These are phyloP conservation scores for Fusarium sp. DNA, from an alignment of 2,329 filamentous ascomycete genomes.

Conservation along the genomic window DNA sequence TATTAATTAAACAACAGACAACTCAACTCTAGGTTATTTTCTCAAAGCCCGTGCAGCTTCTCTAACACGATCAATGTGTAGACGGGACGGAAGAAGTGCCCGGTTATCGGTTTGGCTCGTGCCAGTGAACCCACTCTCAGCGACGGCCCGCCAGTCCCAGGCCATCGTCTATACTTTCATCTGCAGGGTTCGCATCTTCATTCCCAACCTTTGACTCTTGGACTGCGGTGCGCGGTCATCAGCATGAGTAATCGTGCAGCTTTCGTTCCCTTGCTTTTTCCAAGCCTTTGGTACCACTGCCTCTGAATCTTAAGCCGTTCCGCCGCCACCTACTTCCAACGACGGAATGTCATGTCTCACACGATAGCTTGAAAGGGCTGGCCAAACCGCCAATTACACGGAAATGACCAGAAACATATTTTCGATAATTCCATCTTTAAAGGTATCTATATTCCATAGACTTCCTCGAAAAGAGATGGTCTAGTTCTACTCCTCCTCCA, in stretches of 20 bases:
- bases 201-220: conserved; percentile 26
- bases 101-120: conserved; percentile 33
- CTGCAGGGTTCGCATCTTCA: conserved; percentile 36
- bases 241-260: conserved; percentile 23
- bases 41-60: conserved; percentile 9
- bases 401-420: not conserved
- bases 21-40: not conserved
- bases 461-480: not conserved
- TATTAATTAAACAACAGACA: conserved; percentile 27
- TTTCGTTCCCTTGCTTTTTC: conserved; percentile 9
- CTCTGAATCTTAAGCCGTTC: conserved; percentile 3
- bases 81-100: conserved; percentile 23
- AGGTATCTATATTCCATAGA: not conserved
- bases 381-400: conserved; percentile 5
- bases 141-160: conserved; percentile 12
- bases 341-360: conserved; percentile 42
- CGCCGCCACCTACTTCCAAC: conserved; percentile 29
- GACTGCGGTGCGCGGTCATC: conserved; percentile 4
- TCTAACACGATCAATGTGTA: conserved; percentile 19
- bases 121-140: conserved; percentile 15
- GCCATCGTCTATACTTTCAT: conserved; percentile 10
- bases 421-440: not conserved
- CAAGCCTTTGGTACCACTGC: conserved; percentile 1
- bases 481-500: not conserved
- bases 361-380: conserved; percentile 27